A percentile compares a stretch with the other conserved stretches of the same genome.
Evolutionary conservation across 129 eudicot species (phyloP).

Genomic region (Pulicaria dysenterica): DNA sequence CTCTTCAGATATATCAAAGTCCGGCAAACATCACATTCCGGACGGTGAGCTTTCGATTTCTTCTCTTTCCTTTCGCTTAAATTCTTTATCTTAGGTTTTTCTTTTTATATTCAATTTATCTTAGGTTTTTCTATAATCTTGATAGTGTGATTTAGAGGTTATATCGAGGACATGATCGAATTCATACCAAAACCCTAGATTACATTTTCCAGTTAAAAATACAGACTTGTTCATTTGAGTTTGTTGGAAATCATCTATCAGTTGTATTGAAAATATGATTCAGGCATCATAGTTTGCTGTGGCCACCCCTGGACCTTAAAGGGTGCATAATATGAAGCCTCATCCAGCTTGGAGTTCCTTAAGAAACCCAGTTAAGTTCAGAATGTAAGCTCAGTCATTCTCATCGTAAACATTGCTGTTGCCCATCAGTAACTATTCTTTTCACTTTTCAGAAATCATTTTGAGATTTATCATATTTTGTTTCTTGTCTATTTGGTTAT

Average conservation of each 20-base stretch:
- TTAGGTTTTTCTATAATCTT: too few species aligned
- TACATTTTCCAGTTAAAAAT: conserved; percentile 9
- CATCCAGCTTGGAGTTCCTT: conserved; percentile 56
- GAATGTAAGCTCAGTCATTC: conserved; percentile 52
- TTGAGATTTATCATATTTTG: not conserved
- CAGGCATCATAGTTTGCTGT: too few species aligned
- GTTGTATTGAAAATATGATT: too few species aligned
- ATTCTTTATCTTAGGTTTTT: too few species aligned
- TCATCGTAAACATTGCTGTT: not conserved
- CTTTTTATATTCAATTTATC: too few species aligned
- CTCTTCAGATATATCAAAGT: too few species aligned
- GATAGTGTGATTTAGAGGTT: too few species aligned
- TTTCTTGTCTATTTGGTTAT: conserved; percentile 4
- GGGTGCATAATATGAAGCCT: conserved; percentile 54
- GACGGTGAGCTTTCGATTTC: too few species aligned
- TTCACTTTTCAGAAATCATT: not conserved
- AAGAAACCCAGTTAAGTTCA: conserved; percentile 75
- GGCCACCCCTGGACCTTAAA: not conserved
- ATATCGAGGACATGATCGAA: too few species aligned
- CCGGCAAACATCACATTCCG: too few species aligned
- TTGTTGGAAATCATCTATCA: not conserved
- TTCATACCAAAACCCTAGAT: not conserved
- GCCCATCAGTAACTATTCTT: not conserved
- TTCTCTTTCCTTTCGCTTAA: too few species aligned
- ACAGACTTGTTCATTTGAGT: not conserved